Evolutionary conservation across 345 rosid genomes (phyloP).

Genomic region (Murraya paniculata): DNA sequence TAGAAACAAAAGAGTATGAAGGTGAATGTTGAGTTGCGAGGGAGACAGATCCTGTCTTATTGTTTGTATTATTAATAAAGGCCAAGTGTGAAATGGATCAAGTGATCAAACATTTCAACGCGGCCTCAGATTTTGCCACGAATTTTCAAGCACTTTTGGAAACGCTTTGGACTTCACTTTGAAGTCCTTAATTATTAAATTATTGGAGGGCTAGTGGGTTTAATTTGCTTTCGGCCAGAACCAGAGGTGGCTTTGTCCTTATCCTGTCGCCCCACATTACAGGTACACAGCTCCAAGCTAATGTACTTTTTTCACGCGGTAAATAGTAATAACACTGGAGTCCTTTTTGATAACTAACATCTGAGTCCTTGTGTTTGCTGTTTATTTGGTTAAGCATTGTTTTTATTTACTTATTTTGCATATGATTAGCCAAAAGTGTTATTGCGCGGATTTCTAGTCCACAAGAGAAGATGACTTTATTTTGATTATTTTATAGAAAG

Average conservation of each 20-base stretch:
- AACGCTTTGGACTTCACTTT: not conserved
- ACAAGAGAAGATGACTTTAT: too few species aligned
- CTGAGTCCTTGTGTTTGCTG: too few species aligned
- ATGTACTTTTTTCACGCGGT: too few species aligned
- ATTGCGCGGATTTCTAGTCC: too few species aligned
- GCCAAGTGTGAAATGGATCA: not conserved
- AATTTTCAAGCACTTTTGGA: not conserved
- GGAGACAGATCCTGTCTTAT: not conserved
- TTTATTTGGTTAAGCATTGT: too few species aligned
- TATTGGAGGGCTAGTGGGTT: not conserved
- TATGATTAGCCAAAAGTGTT: too few species aligned
- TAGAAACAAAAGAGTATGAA: not conserved
- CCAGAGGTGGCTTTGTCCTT: not conserved
- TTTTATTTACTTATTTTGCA: too few species aligned
- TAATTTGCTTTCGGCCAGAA: too few species aligned
- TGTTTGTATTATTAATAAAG: not conserved
- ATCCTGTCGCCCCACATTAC: not conserved
- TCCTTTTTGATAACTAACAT: too few species aligned
- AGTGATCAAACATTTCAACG: not conserved
- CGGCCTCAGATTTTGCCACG: not conserved
- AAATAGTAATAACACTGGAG: too few species aligned
- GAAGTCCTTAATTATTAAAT: not conserved
- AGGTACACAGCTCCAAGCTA: too few species aligned
- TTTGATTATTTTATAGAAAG: too few species aligned
- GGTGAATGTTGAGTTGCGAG: not conserved